Evolutionary conservation across 768 basidiomycete species (phyloP).

Genomic region (Termitomyces titanicus): DNA sequence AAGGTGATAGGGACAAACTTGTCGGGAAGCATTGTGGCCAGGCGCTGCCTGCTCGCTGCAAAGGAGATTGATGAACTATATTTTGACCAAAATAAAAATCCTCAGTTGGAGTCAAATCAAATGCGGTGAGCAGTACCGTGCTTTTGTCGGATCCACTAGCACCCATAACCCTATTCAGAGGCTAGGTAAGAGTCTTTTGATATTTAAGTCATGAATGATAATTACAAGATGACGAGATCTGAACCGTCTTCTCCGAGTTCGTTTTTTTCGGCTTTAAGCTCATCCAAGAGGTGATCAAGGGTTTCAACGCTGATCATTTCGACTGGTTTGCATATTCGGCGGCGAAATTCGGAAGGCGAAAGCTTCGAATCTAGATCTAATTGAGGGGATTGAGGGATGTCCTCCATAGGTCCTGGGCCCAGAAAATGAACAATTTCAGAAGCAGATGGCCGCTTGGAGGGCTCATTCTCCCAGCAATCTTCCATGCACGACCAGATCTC

Average conservation of each 20-base stretch:
- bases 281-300: not conserved
- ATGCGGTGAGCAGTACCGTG: not conserved
- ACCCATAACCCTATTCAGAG: not conserved
- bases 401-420: not conserved
- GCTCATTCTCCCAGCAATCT: not conserved
- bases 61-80: not conserved
- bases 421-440: not conserved
- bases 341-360: not conserved
- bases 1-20: not conserved
- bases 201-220: not conserved
- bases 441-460: not conserved
- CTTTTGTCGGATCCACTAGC: not conserved
- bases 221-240: not conserved
- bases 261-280: not conserved
- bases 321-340: not conserved
- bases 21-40: not conserved
- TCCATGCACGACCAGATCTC: not conserved
- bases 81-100: not conserved
- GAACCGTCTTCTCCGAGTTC: not conserved
- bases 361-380: not conserved
- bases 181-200: not conserved
- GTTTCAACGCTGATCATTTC: not conserved
- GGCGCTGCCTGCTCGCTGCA: not conserved
- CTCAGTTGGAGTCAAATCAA: not conserved
- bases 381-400: not conserved